Evolutionary conservation across 1,139 yeast genomes (phyloP).

Genomic region (Candida neerlandica): DNA sequence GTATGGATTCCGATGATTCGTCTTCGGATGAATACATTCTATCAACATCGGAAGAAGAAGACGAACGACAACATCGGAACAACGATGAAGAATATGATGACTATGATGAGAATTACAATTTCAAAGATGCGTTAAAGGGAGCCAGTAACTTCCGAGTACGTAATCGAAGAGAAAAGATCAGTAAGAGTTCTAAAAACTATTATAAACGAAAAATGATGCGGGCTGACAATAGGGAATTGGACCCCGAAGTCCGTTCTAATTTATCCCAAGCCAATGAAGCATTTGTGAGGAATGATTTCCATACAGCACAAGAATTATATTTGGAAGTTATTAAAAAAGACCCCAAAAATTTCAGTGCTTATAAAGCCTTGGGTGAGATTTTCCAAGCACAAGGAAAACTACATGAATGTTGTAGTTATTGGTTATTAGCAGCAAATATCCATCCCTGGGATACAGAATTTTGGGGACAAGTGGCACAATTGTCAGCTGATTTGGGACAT

Average conservation of each 20-base stretch:
- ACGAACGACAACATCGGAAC: constrained; percentile 7
- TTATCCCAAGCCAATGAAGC: constrained; percentile 79
- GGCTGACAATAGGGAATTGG: constrained; percentile 49
- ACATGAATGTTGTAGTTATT: constrained; percentile 75
- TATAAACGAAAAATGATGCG: constrained; percentile 38
- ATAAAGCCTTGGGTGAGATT: constrained; percentile 83
- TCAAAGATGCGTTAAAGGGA: constrained; percentile 63
- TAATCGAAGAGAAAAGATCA: constrained; percentile 37
- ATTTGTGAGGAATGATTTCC: constrained; percentile 67
- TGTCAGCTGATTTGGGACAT: constrained; percentile 72
- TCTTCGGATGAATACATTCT: constrained; percentile 13
- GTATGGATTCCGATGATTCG: constrained; percentile 13
- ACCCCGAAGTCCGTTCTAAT: constrained; percentile 69
- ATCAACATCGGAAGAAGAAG: constrained; percentile 12
- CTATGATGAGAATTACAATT: constrained; percentile 47
- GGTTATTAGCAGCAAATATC: constrained; percentile 83
- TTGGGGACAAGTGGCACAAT: constrained; percentile 83
- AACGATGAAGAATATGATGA: constrained; percentile 29
- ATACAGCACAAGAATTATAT: constrained; percentile 65
- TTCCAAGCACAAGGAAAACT: constrained; percentile 67
- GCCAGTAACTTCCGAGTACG: constrained; percentile 62
- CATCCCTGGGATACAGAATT: constrained; percentile 76
- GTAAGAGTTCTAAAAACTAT: constrained; percentile 32
- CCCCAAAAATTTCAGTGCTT: constrained; percentile 78
- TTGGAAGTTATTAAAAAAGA: constrained; percentile 78